Base-by-base conservation (phyloP, 2,329 filamentous ascomycete species). In the Neofusicoccum laricinum region DNA sequence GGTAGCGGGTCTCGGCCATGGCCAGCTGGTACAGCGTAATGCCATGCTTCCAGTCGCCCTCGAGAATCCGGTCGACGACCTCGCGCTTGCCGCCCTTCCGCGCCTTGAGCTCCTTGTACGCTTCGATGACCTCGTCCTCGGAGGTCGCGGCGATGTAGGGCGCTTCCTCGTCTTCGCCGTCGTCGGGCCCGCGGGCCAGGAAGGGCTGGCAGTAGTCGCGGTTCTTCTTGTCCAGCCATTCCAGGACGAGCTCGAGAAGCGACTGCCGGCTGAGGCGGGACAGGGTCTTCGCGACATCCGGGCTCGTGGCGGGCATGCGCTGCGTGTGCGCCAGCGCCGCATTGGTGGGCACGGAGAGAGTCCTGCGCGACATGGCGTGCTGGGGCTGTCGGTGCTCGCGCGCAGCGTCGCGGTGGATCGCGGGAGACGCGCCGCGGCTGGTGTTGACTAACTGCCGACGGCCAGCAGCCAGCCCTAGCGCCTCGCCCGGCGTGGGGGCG, bases 151-250 rank as follows among this genome's bases (percentile, higher is more conserved):
- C 86, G 4, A 89, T 86, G 73, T 93, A 92, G 36, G 90, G 82
- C 67, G 90, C 89, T 65, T 86, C 83, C 38, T 81, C 81, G 1
- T 74, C 79, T 7, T 85, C 81, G 7, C 82, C 72, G 1, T 69
- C 78, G 17, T 85, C 80, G n/a, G 75, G 73, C 34, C 71, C 68
- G 65, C 76, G 72, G 40, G 69, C 66, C 50, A 90, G 83, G 72
- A 83, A 87, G 0, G 90, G 90, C 1, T 80, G 80, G 48, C 85
- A 88, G 17, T 84, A 79, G 4, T 83, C 76, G 45, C 87, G 80
- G 67, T 90, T 88, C 67, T 83, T 80, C 55, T 89, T 85, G 64
- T 89, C 86, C 2, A 96, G 86, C 92, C 92, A 96, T 78, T 90
- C 85, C 21, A 93, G 82, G 0, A 85, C 90, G 8, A 96, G 83